phyloP scores from a whole-genome alignment of 75 land plant genomes.

The Cunninghamia lanceolata region DNA sequence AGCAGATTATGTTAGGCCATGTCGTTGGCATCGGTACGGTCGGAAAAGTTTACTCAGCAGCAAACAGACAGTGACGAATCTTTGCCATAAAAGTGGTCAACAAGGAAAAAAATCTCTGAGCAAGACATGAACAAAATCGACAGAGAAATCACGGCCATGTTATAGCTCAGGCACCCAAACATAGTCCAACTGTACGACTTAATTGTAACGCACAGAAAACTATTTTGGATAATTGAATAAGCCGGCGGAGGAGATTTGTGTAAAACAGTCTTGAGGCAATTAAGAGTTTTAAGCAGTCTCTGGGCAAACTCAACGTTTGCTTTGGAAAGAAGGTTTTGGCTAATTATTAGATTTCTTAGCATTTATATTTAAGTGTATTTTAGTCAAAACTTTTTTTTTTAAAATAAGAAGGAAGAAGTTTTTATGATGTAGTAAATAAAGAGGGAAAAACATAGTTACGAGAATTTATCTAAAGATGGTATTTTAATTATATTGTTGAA shows the following conservation, averaged over 20 bases:
- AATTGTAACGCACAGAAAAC: neutral
- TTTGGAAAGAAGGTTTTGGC: no score
- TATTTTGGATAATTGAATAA: neutral
- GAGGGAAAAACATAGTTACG: no score
- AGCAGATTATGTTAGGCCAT: neutral
- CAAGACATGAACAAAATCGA: neutral
- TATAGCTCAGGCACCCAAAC: neutral
- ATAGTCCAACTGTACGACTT: neutral
- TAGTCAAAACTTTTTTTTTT: no score
- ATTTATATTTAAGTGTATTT: no score
- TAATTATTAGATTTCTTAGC: no score
- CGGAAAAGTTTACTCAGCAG: neutral
- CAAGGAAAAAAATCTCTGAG: neutral
- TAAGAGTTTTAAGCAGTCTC: no score
- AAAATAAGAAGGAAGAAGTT: no score
- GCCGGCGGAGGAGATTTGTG: neutral
- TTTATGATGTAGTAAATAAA: no score
- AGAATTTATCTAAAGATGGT: no score
- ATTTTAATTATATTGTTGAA: no score
- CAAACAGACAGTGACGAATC: neutral
- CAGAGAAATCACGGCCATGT: neutral
- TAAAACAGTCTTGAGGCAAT: no score
- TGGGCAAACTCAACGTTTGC: no score
- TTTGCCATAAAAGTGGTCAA: neutral
- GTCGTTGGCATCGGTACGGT: neutral